These are phyloP conservation scores for Primulina tabacum DNA, from an alignment of 257 asterid genomes.

Conservation along the genomic window DNA sequence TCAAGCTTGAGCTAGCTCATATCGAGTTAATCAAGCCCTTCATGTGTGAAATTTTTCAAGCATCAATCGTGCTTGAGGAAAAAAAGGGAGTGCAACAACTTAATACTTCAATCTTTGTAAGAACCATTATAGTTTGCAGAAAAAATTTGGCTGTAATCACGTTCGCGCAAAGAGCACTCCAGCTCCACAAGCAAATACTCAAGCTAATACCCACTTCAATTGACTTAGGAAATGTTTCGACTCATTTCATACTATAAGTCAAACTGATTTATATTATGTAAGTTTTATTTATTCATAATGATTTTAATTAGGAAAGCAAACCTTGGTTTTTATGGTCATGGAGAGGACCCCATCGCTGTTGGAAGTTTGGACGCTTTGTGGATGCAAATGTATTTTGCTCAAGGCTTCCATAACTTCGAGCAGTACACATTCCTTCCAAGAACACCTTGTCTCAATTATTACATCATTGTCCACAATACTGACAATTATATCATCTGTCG, in stretches of 20 bases:
- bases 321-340: constrained; percentile 70
- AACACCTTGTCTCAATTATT: constrained; percentile 56
- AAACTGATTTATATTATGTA: not conserved
- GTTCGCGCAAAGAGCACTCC: no score
- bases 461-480: constrained; percentile 49
- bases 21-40: not conserved
- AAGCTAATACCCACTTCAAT: not conserved
- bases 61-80: not conserved
- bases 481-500: constrained; percentile 42
- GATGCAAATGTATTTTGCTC: constrained; percentile 48
- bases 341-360: constrained; percentile 59
- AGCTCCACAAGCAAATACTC: not conserved
- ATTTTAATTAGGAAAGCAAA: constrained; percentile 25
- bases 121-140: no score
- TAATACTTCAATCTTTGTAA: not conserved
- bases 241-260: not conserved
- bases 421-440: constrained; percentile 54
- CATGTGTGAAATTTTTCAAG: not conserved
- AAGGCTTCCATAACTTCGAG: constrained; percentile 56
- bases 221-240: not conserved
- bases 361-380: constrained; percentile 60
- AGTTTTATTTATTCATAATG: not conserved
- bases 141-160: no score
- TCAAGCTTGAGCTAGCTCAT: not conserved
- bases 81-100: not conserved